Evolutionary conservation across 331 rosid species (phyloP), one percentile per base, ranked within the genome.

Genomic region (Malus hybrid): DNA sequence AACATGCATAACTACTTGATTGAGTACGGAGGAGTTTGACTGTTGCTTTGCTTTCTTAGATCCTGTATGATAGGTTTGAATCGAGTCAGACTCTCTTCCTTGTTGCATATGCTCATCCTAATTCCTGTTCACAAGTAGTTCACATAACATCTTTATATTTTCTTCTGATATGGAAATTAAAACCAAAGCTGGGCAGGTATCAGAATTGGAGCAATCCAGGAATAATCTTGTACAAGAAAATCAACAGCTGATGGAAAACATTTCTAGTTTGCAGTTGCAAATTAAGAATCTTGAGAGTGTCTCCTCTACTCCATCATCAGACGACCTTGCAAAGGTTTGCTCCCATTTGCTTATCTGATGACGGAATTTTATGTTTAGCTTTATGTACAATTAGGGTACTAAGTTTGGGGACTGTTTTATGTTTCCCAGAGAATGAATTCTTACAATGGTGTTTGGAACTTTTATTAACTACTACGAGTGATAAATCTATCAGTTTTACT

Each of bases 101-200:
- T 73, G 34, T 71, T 36, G 65, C 85, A 29, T 71, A 29, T 71
- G 44, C 80, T 16, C 46, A 59, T 80, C 52, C 81, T 74, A 83
- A 70, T 76, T 39, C 78, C 63, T 76, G 70, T 79, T 78, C 79
- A 75, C 56, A 74, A 68, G 69, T 75, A 70, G 73, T 77, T 73
- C 76, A 71, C 74, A 59, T 46, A 76, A 80, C 52, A 55, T 74
- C 65, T 76, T 39, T 61, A 77, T 84, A 74, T 76, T 73, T 91
- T 86, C 82, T 84, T 90, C 97, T 94, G 91, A 94, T 90, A 74
- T 76, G 88, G 92, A 84, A 83, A 86, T 90, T 90, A 83, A 91
- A 93, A 86, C 82, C 88, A 87, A 91, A 92, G 93, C 86, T 79
- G 87, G 90, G 87, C 99, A 94, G 99, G 93, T 92, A 82, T 82